Evolutionary conservation across 139 green algal genomes (phyloP).

Genomic region (Tetradesmus obliquus): DNA sequence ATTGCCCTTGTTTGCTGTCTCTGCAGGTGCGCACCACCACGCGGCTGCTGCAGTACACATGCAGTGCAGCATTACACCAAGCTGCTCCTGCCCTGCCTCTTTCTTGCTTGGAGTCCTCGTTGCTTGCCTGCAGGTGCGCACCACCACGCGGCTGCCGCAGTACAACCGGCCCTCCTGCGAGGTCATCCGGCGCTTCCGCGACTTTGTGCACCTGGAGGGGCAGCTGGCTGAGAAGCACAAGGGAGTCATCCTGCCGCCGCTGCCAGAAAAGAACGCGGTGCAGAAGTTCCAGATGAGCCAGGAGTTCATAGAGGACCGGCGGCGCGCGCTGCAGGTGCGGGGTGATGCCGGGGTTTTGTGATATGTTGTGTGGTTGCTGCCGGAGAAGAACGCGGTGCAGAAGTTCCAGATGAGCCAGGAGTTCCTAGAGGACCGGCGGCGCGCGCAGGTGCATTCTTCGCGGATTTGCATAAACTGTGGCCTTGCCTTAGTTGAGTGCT

Average conservation of each 20-base stretch:
- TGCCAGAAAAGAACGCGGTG: conserved; percentile 94
- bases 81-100: no score
- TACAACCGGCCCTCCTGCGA: conserved; percentile 52
- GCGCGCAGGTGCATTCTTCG: conserved; percentile 60
- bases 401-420: conserved; percentile 93
- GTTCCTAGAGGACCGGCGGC: conserved; percentile 92
- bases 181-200: conserved; percentile 92
- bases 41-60: background rate
- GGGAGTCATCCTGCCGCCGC: conserved; percentile 90
- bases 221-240: conserved; percentile 82
- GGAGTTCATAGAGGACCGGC: conserved; percentile 93
- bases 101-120: background rate
- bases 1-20: no score
- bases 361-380: conserved; percentile 57
- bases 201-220: conserved; percentile 92
- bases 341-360: no score
- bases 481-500: no score
- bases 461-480: background rate
- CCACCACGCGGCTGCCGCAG: conserved; percentile 8
- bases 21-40: background rate
- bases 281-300: conserved; percentile 92
- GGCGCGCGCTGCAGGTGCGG: conserved; percentile 77
- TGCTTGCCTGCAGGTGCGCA: conserved; percentile 26
- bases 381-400: conserved; percentile 92
- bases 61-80: no score